A percentile compares a stretch with the other conserved stretches of the same genome.
Evolutionary conservation across 306 rosid genomes (phyloP).

Genomic region (Glycyrrhiza uralensis): DNA sequence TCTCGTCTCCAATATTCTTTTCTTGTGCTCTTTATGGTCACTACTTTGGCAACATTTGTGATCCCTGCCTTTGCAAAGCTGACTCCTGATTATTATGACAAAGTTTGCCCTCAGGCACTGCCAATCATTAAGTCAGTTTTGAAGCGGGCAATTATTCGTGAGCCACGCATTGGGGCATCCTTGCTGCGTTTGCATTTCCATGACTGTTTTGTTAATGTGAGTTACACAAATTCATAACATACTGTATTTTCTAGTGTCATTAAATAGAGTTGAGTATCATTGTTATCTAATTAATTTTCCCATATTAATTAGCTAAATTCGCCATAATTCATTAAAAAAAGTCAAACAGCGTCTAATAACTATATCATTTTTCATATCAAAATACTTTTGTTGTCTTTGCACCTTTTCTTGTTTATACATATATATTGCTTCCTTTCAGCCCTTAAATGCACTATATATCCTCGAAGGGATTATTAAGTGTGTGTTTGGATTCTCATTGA

Average conservation of each 20-base stretch:
- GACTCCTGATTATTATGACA: slow-evolving; percentile 18
- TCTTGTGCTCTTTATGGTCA: neutral
- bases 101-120: slow-evolving; percentile 30
- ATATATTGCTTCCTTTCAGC: too few species aligned
- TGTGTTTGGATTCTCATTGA: too few species aligned
- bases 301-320: neutral
- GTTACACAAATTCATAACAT: neutral
- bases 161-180: slow-evolving; percentile 25
- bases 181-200: slow-evolving; percentile 38
- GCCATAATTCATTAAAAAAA: neutral
- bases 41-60: slow-evolving; percentile 20
- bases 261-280: neutral
- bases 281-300: neutral
- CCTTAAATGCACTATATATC: too few species aligned
- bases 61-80: neutral
- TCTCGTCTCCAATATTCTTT: slow-evolving; percentile 15
- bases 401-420: too few species aligned
- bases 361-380: neutral
- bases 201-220: slow-evolving; percentile 39
- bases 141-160: neutral
- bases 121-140: slow-evolving; percentile 10
- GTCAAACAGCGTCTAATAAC: too few species aligned
- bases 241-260: neutral
- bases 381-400: too few species aligned
- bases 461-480: too few species aligned